Evolutionary conservation across 352 stramenopile species (phyloP), one percentile per base, ranked within the genome.

Genomic region (Globisporangium nodosum): DNA sequence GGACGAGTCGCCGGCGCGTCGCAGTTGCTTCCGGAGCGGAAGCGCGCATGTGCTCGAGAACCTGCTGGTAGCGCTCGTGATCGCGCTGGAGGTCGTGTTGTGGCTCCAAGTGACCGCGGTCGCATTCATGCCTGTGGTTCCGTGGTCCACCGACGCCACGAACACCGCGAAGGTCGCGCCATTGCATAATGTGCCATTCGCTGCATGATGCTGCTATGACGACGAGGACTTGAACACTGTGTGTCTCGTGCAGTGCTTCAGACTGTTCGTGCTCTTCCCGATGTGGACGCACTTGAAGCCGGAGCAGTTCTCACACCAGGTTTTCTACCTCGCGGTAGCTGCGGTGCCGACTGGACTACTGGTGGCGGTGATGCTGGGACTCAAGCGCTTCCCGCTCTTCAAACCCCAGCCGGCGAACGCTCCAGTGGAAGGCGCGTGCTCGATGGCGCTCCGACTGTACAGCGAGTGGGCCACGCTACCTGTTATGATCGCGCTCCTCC

Each of bases 371-470:
- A 6, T 73, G 5, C 50, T 85, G 2, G 78, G 80, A 1, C 37
- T 54, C 16, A 82, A 83, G 53, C 52, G 74, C 20, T 88, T 87
- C 40, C 74, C 80, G 11, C 49, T 90, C 27, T 88, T 88, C 58
- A 88, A 88, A 52, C 74, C 78, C 0, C 76, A 88, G 52, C 76
- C 76, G 0, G 73, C 64, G 48, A 57, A 35, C 3, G 63, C 66
- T n/a, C 71, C 73, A 5, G 33, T 58, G 20, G 81, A 90, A 64
- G 74, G 86, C 42, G 27, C 73, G 1, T 84, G 76, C 40, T 78
- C 76, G 3, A 27, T 87, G 30, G 42, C 69, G 24, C 50, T 90
- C 18, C 70, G 78, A 11, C 40, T 79, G 18, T 88, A 87, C 61
- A 81, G 76, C 45, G 69, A 80, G 24, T 90, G 76, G 78, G 27